Evolutionary conservation across 805 yeast genomes (phyloP).

Genomic region (Nakazawaea peltata): DNA sequence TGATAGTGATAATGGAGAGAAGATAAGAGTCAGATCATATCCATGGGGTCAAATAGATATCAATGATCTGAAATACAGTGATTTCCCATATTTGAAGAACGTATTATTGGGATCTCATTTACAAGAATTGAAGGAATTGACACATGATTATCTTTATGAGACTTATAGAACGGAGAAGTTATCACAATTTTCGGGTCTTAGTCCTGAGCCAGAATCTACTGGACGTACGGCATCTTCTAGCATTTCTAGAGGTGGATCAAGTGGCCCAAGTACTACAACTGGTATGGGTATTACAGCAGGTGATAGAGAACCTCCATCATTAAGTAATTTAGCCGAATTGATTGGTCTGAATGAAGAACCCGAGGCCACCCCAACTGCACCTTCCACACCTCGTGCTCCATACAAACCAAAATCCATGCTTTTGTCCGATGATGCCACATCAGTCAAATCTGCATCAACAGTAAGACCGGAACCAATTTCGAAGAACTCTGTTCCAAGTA

Average conservation of each 20-base stretch:
- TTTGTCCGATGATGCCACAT: constrained; percentile 20
- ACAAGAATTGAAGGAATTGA: constrained; percentile 57
- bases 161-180: constrained; percentile 58
- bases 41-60: constrained; percentile 71
- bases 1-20: constrained; percentile 36
- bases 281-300: neutral
- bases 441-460: neutral
- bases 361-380: too few species aligned
- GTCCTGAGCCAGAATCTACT: constrained; percentile 13
- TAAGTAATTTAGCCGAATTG: constrained; percentile 54
- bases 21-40: constrained; percentile 53
- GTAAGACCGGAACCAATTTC: constrained; percentile 2
- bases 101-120: constrained; percentile 53
- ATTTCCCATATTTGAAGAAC: constrained; percentile 45
- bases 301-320: constrained; percentile 40
- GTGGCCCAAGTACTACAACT: constrained; percentile 14
- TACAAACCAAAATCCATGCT: constrained; percentile 28
- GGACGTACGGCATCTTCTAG: constrained; percentile 1
- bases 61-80: constrained; percentile 42
- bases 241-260: too few species aligned
- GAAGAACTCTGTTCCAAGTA: constrained; percentile 11
- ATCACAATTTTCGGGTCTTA: constrained; percentile 41
- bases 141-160: constrained; percentile 58
- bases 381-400: constrained; percentile 4
- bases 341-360: constrained; percentile 21